A percentile compares a stretch with the other conserved stretches of the same genome.
These are phyloP conservation scores for Trichoderma erinaceum DNA, from an alignment of 495 filamentous ascomycete species.

Conservation along the genomic window DNA sequence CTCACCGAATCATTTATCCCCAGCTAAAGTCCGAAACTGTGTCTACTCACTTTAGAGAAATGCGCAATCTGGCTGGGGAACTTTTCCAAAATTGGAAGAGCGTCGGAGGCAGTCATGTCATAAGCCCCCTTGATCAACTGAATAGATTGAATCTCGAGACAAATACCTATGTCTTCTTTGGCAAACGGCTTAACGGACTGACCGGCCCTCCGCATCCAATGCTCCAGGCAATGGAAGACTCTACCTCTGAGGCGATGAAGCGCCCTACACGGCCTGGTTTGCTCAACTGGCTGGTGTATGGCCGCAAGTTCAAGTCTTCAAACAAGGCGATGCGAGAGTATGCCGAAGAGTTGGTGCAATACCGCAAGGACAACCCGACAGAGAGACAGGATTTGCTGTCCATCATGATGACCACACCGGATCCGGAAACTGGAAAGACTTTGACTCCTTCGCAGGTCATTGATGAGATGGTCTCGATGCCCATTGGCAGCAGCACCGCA, in stretches of 20 bases:
- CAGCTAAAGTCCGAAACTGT: constrained; percentile 59
- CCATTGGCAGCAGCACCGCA: constrained; percentile 31
- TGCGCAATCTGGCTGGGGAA: constrained; percentile 60
- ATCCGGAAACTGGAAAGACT: constrained; percentile 14
- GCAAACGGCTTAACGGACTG: constrained; percentile 62
- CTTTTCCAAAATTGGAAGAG: constrained; percentile 64
- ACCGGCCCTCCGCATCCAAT: constrained; percentile 56
- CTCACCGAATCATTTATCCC: constrained; percentile 65
- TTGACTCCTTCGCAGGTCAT: constrained; percentile 42
- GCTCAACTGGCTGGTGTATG: constrained; percentile 9
- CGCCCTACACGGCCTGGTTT: constrained; percentile 51
- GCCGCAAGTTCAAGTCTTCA: neutral
- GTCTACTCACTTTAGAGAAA: constrained; percentile 55
- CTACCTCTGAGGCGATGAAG: constrained; percentile 54
- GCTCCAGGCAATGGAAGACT: constrained; percentile 56
- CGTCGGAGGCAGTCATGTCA: constrained; percentile 43
- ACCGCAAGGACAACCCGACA: constrained; percentile 38
- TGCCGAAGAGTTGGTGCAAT: constrained; percentile 45
- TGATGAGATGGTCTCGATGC: constrained; percentile 39
- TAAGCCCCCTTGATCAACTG: constrained; percentile 57
- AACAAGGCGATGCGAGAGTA: constrained; percentile 45
- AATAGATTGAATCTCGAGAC: constrained; percentile 66
- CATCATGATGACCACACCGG: neutral
- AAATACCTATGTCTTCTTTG: constrained; percentile 57
- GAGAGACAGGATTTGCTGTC: constrained; percentile 8